phyloP scores from a whole-genome alignment of 805 yeast species.

The Nakazawaea pomicola region DNA sequence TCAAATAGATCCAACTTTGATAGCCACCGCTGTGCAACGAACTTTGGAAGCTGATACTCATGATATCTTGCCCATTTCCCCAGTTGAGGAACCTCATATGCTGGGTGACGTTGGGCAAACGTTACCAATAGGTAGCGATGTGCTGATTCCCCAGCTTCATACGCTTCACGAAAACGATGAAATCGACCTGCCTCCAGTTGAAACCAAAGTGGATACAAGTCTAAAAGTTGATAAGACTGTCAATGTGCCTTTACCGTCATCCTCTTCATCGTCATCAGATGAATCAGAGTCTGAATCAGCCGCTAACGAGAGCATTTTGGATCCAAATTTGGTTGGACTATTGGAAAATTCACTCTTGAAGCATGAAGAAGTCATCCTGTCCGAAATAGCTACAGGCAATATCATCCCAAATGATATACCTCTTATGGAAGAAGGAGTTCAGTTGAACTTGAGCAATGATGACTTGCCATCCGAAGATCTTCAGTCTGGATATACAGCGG shows the following conservation, averaged over 20 bases:
- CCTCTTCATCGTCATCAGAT: constrained; percentile 1
- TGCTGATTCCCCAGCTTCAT: too few relatives aligned
- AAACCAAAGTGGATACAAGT: background rate
- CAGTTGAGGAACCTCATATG: too few relatives aligned
- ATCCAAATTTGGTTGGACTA: constrained; percentile 2
- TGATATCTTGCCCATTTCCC: too few relatives aligned
- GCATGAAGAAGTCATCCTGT: constrained; percentile 12
- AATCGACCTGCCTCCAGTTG: too few relatives aligned
- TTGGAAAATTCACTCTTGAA: constrained; percentile 7
- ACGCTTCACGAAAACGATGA: too few relatives aligned
- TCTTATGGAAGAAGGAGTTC: background rate
- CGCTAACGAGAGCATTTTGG: constrained; percentile 6
- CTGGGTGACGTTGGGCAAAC: too few relatives aligned
- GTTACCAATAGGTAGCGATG: too few relatives aligned
- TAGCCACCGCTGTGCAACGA: constrained; percentile 10
- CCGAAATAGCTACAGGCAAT: too few relatives aligned
- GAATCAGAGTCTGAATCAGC: constrained; percentile 1
- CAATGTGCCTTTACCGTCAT: too few relatives aligned
- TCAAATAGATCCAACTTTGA: constrained; percentile 11
- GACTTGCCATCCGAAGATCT: background rate
- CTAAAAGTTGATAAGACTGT: background rate
- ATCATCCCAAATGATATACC: too few relatives aligned
- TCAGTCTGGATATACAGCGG: background rate
- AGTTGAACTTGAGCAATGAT: background rate
- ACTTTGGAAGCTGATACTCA: constrained; percentile 2